Base-by-base conservation (phyloP, 441 rosid species). In the Croton setiger region DNA sequence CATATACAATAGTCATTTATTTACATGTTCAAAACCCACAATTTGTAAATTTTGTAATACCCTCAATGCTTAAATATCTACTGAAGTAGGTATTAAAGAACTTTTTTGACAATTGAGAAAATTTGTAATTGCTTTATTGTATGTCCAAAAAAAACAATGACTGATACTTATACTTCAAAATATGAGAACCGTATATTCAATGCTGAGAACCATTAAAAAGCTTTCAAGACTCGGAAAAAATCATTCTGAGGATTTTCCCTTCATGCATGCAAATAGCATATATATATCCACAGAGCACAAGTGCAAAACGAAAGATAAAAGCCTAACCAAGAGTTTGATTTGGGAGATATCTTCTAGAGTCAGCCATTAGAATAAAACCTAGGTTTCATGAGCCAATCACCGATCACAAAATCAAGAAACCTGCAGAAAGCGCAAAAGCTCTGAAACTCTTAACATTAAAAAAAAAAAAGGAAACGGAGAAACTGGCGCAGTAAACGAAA, bases 281-380 rank as follows among this genome's bases (percentile, higher is more conserved):
- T 27, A 27, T 27, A 27, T n/a, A 58, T 14, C 33, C 18, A 35
- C 3, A 58, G 3, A 59, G 4, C 63, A 59, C 45, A 17, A 37
- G 45, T 7, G 14, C 5, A 44, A 39, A 61, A 12, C 41, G n/a
- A 33, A 47, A 11, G 23, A 20, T 37, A 31, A 7, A 31, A 4
- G 57, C 20, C 74, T 54, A 60, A 84, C 88, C 84, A 57, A 70
- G 69, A 37, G 73, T 66, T 58, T 73, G 81, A 74, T 72, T 71
- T 31, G 82, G 72, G 27, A 76, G 43, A 65, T 75, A 66, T 78
- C 80, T 73, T 76, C 83, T 78, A 51, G 67, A 64, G 14, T 86
- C 87, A 69, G 84, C 82, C 91, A 86, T 84, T 57, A 43, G 3
- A 49, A 41, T 70, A 49, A 69, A 68, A 52, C 76, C 76, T 39